A percentile compares a stretch with the other conserved stretches of the same genome.
Conservation (phyloP, 768 basidiomycete species). For the Suillus paluster region DNA sequence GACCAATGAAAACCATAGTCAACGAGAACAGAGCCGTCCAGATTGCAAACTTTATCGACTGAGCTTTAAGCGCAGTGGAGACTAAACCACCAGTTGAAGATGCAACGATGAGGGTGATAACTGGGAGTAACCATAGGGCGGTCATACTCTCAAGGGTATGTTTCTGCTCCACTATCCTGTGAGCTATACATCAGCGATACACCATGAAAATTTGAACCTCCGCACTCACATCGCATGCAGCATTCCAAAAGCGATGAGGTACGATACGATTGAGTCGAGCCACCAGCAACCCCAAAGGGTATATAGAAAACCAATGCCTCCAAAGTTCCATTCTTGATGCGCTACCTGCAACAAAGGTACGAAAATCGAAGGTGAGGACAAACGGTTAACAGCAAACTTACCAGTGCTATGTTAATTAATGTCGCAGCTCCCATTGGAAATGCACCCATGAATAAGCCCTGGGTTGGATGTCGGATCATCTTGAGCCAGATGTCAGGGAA, state of each 20-base stretch:
- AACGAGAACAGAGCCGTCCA: slow-evolving; percentile 49
- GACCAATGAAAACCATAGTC: slow-evolving; percentile 49
- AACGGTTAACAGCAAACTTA: slow-evolving; percentile 22
- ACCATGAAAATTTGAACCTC: background rate
- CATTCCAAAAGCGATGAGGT: slow-evolving; percentile 52
- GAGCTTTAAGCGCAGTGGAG: slow-evolving; percentile 40
- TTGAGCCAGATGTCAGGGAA: slow-evolving; percentile 48
- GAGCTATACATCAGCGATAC: background rate
- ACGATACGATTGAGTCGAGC: slow-evolving; percentile 47
- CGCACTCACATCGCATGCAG: slow-evolving; percentile 48
- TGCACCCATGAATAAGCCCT: slow-evolving; percentile 49
- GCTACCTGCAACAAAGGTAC: slow-evolving; percentile 23
- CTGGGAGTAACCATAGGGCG: slow-evolving; percentile 54
- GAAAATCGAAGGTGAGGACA: background rate
- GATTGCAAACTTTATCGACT: slow-evolving; percentile 42
- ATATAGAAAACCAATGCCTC: slow-evolving; percentile 42
- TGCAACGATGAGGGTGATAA: slow-evolving; percentile 57
- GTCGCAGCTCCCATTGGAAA: slow-evolving; percentile 51
- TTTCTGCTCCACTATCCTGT: slow-evolving; percentile 48
- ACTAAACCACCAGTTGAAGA: slow-evolving; percentile 55
- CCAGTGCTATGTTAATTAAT: slow-evolving; percentile 44
- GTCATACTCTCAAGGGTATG: slow-evolving; percentile 46
- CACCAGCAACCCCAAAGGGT: slow-evolving; percentile 57
- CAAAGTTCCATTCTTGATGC: slow-evolving; percentile 41
- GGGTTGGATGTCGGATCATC: slow-evolving; percentile 51